Evolutionary conservation across 495 filamentous ascomycete genomes (phyloP), one percentile per base, ranked within the genome.

Genomic region (Penicillium longicatenatum): DNA sequence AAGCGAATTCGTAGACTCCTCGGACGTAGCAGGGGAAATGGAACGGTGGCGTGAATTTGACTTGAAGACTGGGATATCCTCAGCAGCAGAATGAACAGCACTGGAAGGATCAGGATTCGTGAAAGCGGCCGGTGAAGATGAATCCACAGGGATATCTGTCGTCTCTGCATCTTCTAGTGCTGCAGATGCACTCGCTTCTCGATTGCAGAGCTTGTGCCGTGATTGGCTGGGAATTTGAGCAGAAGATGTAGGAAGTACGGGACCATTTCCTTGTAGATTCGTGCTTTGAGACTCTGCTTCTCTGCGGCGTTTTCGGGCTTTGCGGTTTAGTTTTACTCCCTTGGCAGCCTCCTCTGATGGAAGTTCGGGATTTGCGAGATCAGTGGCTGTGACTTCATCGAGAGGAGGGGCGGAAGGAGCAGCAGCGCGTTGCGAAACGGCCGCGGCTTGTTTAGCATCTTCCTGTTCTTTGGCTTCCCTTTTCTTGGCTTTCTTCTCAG

Each of bases 1-100:
- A 5, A 65, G 20, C 12, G 62, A 61, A 33, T 65, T 65, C 6
- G 11, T 17, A 0, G 62, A 64, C 10, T 12, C 61, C 17, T 21
- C 22, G 6, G 61, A 63, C 5, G 17, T 47, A 22, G 43, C 57
- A 2, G 57, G 47, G 2, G 61, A 63, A 7, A 59, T 4, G 14
- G 56, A 31, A 8, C 53, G 53, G 8, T 43, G 20, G 19, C 6
- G 16, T 30, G 20, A 37, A 20, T 55, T 17, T 9, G 21, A 10
- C 29, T 35, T 24, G 26, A 33, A 50, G 4, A 11, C 16, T 21
- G 47, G 24, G 31, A 21, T 17, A 12, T 52, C 30, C 22, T 46
- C 31, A 35, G 31, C 44, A 8, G 44, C 44, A 2, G 20, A 24
- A 12, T 21, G 44, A 24, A 46, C 5, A 29, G 44, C 44, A 14